phyloP scores from a whole-genome alignment of 805 yeast genomes.

The Yueomyces sinensis region DNA sequence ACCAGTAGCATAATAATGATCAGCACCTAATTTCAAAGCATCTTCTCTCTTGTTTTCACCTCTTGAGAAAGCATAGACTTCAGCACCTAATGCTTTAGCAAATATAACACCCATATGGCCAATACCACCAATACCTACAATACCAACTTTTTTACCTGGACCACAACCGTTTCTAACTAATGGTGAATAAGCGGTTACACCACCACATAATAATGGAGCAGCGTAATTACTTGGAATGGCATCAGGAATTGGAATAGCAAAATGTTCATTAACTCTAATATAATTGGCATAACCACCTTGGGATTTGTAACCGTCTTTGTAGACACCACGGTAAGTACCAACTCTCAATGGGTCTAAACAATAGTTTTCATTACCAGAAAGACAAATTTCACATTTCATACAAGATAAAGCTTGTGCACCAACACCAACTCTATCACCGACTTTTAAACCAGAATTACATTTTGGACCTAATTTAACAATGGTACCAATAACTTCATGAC shows the following conservation, averaged over 20 bases:
- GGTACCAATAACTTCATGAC: conserved; percentile 55
- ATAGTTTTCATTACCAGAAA: conserved; percentile 38
- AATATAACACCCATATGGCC: conserved; percentile 44
- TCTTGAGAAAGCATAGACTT: conserved; percentile 45
- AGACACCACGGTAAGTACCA: conserved; percentile 36
- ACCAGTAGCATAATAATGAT: conserved; percentile 39
- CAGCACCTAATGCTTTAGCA: conserved; percentile 48
- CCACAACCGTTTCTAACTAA: conserved; percentile 38
- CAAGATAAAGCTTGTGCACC: conserved; percentile 63
- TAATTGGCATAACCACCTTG: conserved; percentile 65
- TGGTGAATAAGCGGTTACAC: conserved; percentile 61
- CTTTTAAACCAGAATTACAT: conserved; percentile 32
- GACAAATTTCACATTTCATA: conserved; percentile 47
- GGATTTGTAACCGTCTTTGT: conserved; percentile 33
- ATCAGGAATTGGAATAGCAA: conserved; percentile 53
- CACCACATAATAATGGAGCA: conserved; percentile 71
- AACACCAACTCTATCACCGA: conserved; percentile 70
- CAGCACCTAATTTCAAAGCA: conserved; percentile 39
- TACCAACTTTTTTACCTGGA: conserved; percentile 38
- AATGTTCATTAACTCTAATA: conserved; percentile 49
- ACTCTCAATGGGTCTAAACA: conserved; percentile 36
- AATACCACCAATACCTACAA: conserved; percentile 44
- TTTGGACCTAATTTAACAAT: conserved; percentile 48
- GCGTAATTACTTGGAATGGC: conserved; percentile 36
- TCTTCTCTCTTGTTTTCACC: conserved; percentile 34